Conservation (phyloP, 1,139 yeast genomes). For the Pneumocystis wakefieldiae region DNA sequence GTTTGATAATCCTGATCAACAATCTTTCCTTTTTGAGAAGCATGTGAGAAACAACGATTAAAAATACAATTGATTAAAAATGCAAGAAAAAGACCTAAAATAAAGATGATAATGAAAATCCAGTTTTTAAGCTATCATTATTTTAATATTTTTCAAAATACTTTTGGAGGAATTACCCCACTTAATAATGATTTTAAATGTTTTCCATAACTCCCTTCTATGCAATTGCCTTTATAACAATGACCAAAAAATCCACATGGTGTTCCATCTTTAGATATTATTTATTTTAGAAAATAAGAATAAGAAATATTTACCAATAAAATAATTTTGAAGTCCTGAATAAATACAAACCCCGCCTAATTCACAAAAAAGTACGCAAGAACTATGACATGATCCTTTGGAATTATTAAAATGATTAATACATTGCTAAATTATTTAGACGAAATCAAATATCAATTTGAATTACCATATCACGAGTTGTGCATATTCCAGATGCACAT, state of each 20-base stretch:
- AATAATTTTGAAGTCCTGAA: not conserved
- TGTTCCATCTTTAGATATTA: slow-evolving; percentile 28
- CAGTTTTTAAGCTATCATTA: not conserved
- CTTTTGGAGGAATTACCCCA: not conserved
- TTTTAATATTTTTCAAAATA: not conserved
- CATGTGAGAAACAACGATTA: not conserved
- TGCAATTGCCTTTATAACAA: slow-evolving; percentile 24
- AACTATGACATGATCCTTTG: slow-evolving; percentile 16
- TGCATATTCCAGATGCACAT: slow-evolving; percentile 28
- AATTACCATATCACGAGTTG: slow-evolving; percentile 22
- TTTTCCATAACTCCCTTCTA: slow-evolving; percentile 14
- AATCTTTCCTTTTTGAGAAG: not conserved
- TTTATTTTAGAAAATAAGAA: slow-evolving; percentile 21
- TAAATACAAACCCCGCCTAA: slow-evolving; percentile 15
- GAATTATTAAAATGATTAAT: slow-evolving; percentile 15
- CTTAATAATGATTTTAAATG: not conserved
- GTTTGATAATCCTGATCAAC: not conserved
- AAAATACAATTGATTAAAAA: not conserved
- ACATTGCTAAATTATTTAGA: slow-evolving; percentile 16
- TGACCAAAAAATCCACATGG: slow-evolving; percentile 24
- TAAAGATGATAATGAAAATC: not conserved
- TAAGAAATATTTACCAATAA: not conserved
- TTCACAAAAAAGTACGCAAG: slow-evolving; percentile 18
- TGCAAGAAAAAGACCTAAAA: not conserved
- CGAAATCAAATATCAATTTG: not conserved